Percentiles rank a stretch among this genome's conserved stretches.
These are phyloP conservation scores for Cyclocybe cylindracea DNA, from an alignment of 768 basidiomycete genomes.

Conservation along the genomic window DNA sequence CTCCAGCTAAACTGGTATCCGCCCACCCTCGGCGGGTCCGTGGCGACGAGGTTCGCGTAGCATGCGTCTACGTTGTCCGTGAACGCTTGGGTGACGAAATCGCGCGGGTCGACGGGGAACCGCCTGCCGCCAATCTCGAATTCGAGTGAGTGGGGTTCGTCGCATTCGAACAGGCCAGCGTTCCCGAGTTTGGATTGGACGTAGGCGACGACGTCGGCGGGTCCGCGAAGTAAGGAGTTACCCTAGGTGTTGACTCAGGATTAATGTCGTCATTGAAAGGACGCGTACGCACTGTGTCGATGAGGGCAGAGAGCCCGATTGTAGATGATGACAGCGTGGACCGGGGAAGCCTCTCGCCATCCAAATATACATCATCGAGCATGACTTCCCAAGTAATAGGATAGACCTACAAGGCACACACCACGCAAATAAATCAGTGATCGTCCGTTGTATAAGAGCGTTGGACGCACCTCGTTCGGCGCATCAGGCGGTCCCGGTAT, in stretches of 20 bases:
- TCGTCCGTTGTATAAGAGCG: not conserved
- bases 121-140: conserved; percentile 69
- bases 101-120: conserved; percentile 78
- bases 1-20: conserved; percentile 78
- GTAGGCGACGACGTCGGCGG: conserved; percentile 58
- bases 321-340: conserved; percentile 49
- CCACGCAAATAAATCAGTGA: not conserved
- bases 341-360: conserved; percentile 59
- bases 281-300: conserved; percentile 62
- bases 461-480: conserved; percentile 55
- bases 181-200: conserved; percentile 44
- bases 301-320: conserved; percentile 60
- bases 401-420: conserved; percentile 44
- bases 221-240: conserved; percentile 77
- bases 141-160: conserved; percentile 58
- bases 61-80: conserved; percentile 44
- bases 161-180: conserved; percentile 50
- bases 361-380: conserved; percentile 71
- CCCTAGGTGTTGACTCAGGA: conserved; percentile 42
- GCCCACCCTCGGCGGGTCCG: conserved; percentile 60
- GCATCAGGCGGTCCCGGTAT: conserved; percentile 55
- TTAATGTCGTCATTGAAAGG: not conserved
- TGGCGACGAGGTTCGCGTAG: conserved; percentile 53
- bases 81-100: conserved; percentile 53
- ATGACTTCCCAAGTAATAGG: conserved; percentile 74